Evolutionary conservation across 148 eudicot species (phyloP).

Genomic region (Amaranthus palmeri): DNA sequence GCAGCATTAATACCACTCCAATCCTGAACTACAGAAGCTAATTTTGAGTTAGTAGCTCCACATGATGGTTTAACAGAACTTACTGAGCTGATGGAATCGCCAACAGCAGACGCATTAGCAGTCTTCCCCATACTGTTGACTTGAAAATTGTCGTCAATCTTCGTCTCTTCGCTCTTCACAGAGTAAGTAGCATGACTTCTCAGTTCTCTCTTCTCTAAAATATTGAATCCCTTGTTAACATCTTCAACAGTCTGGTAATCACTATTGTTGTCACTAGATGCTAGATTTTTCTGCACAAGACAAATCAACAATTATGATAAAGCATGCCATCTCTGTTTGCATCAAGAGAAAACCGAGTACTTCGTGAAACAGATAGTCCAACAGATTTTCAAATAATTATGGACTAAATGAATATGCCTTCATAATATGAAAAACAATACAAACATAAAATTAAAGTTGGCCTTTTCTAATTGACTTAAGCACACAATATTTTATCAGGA

Average conservation of each 20-base stretch:
- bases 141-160: not conserved
- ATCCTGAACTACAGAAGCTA: slow-evolving; percentile 4
- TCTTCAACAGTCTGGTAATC: not conserved
- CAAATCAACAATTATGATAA: not conserved
- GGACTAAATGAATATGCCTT: not conserved
- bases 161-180: slow-evolving; percentile 4
- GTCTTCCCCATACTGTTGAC: slow-evolving; percentile 1
- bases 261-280: slow-evolving; percentile 3
- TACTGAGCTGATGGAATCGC: not conserved
- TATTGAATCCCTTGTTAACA: not conserved
- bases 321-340: not conserved
- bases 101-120: not conserved
- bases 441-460: not conserved
- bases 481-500: not conserved
- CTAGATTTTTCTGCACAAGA: slow-evolving; percentile 15
- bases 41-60: slow-evolving; percentile 5
- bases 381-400: not conserved
- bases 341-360: not conserved
- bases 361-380: not conserved
- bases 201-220: slow-evolving; percentile 13
- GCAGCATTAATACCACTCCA: not conserved
- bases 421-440: too few species aligned
- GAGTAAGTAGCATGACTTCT: slow-evolving; percentile 2
- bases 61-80: slow-evolving; percentile 11
- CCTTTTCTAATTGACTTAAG: not conserved